phyloP scores from a whole-genome alignment of 2,329 filamentous ascomycete species.

The Phialophora tarda region DNA sequence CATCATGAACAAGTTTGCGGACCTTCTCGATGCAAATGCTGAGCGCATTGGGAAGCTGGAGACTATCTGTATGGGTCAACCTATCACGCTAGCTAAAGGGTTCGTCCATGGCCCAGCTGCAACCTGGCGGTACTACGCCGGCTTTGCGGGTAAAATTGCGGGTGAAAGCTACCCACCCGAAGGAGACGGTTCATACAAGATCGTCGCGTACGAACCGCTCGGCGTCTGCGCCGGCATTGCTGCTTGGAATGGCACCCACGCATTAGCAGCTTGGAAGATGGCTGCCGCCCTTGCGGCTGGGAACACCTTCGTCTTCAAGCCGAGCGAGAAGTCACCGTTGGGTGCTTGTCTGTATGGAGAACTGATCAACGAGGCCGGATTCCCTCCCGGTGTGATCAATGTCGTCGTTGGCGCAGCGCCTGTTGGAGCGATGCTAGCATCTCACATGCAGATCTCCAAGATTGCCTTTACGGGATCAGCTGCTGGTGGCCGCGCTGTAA shows the following conservation, averaged over 20 bases:
- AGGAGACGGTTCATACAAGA: slow-evolving; percentile 41
- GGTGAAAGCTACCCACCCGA: slow-evolving; percentile 62
- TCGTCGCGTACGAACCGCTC: slow-evolving; percentile 40
- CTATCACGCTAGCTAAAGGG: slow-evolving; percentile 63
- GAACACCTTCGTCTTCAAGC: slow-evolving; percentile 63
- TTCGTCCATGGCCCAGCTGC: slow-evolving; percentile 29
- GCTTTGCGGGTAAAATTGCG: slow-evolving; percentile 78
- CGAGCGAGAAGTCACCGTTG: slow-evolving; percentile 64
- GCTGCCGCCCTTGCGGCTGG: slow-evolving; percentile 60
- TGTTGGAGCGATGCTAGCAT: slow-evolving; percentile 44
- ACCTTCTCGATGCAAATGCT: slow-evolving; percentile 69
- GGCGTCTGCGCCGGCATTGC: slow-evolving; percentile 80
- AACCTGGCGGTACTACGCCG: slow-evolving; percentile 71
- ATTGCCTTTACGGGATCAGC: slow-evolving; percentile 51
- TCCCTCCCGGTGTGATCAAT: slow-evolving; percentile 71
- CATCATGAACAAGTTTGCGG: slow-evolving; percentile 44
- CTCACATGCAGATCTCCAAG: slow-evolving; percentile 51
- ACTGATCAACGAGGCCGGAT: slow-evolving; percentile 73
- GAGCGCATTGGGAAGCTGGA: slow-evolving; percentile 69
- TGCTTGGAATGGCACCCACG: slow-evolving; percentile 79
- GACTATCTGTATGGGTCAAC: slow-evolving; percentile 81
- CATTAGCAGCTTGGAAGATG: slow-evolving; percentile 74
- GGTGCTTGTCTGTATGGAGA: slow-evolving; percentile 65
- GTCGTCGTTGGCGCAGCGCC: slow-evolving; percentile 43
- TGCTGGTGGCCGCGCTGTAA: slow-evolving; percentile 47